These are phyloP conservation scores for Priceomyces medius DNA, from an alignment of 805 yeast species.

Conservation along the genomic window DNA sequence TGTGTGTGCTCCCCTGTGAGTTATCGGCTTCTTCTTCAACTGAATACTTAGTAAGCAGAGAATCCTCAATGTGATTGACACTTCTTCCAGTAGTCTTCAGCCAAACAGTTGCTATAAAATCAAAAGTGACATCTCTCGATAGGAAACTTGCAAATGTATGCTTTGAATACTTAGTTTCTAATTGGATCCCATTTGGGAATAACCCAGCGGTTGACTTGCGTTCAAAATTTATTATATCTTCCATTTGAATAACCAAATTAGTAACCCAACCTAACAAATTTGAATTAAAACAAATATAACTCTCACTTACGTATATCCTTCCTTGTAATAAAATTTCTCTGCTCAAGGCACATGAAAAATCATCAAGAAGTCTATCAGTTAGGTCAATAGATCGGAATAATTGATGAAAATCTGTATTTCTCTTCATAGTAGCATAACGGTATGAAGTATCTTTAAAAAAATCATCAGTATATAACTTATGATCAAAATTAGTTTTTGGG, in stretches of 20 bases:
- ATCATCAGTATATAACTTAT: slow-evolving; percentile 56
- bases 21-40: slow-evolving; percentile 17
- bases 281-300: slow-evolving; percentile 80
- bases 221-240: slow-evolving; percentile 71
- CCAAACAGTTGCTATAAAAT: slow-evolving; percentile 71
- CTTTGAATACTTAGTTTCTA: slow-evolving; percentile 61
- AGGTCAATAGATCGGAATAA: slow-evolving; percentile 65
- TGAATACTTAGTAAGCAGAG: slow-evolving; percentile 8
- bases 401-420: slow-evolving; percentile 75
- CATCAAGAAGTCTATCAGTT: slow-evolving; percentile 76
- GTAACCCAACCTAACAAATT: slow-evolving; percentile 91
- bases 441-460: slow-evolving; percentile 56
- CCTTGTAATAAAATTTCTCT: slow-evolving; percentile 89
- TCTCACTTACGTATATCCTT: slow-evolving; percentile 74
- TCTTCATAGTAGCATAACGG: slow-evolving; percentile 59
- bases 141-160: slow-evolving; percentile 86
- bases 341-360: slow-evolving; percentile 85
- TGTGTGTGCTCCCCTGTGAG: slow-evolving; percentile 8
- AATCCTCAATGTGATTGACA: slow-evolving; percentile 14
- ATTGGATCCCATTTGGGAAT: slow-evolving; percentile 83
- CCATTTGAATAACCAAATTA: slow-evolving; percentile 65
- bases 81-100: slow-evolving; percentile 37
- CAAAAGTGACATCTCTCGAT: slow-evolving; percentile 74
- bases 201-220: slow-evolving; percentile 84
- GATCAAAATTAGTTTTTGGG: slow-evolving; percentile 29